phyloP scores from a whole-genome alignment of 2,329 filamentous ascomycete genomes.

The Gliomastix tumulicola region DNA sequence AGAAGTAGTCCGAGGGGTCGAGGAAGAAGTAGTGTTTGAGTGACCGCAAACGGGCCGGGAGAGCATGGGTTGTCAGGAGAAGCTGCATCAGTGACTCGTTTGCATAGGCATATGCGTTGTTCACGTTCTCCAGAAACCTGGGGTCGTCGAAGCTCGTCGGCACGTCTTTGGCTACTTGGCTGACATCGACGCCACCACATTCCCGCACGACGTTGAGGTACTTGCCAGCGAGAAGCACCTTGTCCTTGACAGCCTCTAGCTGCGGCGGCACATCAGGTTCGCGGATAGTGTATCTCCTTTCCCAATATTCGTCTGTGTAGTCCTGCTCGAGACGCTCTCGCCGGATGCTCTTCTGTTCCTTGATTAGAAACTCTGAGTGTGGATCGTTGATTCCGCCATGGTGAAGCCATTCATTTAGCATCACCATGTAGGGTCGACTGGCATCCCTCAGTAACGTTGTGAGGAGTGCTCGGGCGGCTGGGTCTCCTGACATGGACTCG shows the following conservation, averaged over 20 bases:
- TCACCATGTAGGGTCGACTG: conserved; percentile 91
- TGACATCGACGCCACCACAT: conserved; percentile 91
- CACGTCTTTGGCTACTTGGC: conserved; percentile 80
- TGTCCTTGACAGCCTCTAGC: conserved; percentile 83
- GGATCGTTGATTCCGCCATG: conserved; percentile 93
- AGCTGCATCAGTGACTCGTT: conserved; percentile 90
- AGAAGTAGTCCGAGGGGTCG: conserved; percentile 95
- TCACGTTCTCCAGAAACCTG: conserved; percentile 92
- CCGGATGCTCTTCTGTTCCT: conserved; percentile 91
- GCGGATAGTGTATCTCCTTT: conserved; percentile 90
- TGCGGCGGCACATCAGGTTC: conserved; percentile 89
- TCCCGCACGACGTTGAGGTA: conserved; percentile 97
- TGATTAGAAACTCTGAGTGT: conserved; percentile 88
- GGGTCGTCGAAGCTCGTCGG: conserved; percentile 87
- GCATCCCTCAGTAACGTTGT: conserved; percentile 80
- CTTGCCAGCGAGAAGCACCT: conserved; percentile 90
- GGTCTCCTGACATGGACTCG: conserved; percentile 88
- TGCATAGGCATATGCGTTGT: conserved; percentile 87
- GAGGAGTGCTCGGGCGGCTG: conserved; percentile 73
- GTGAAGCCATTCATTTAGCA: conserved; percentile 98
- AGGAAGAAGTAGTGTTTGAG: conserved; percentile 99
- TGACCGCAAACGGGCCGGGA: conserved; percentile 80
- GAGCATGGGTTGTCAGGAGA: conserved; percentile 83
- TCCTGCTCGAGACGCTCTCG: conserved; percentile 88
- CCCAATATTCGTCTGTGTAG: conserved; percentile 99